Evolutionary conservation across 352 stramenopile genomes (phyloP), one percentile per base, ranked within the genome.

Genomic region (Globisporangium abappressorium): DNA sequence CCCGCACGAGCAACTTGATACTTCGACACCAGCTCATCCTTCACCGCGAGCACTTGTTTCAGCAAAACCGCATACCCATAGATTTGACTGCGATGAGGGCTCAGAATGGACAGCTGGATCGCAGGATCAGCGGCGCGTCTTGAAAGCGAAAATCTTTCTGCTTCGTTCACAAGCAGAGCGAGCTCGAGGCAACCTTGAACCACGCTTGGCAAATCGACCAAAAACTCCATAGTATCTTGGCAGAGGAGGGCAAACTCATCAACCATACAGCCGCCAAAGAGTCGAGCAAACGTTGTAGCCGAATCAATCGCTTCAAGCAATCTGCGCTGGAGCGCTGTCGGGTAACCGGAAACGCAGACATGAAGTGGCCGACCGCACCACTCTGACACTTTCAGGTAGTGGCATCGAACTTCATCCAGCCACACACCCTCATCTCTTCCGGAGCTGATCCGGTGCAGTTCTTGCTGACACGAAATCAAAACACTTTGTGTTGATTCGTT

Each of bases 151-250:
- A 18, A 33, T 12, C 28, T 18, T 28, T 63, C 59, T 18, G 36
- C 51, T 34, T 66, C 53, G 59, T 71, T 64, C 28, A 71, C 59
- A 26, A 71, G 59, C 59, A 71, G 14, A 22, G 59, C 58, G 41
- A 71, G 58, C 41, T 71, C 59, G 8, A 24, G 53, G 34, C 66
- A 67, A 11, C 8, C 5, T 41, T 56, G 38, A 6, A 71, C 38
- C 5, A 63, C 59, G 4, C 57, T 41, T 15, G 41, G 20, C 20
- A 15, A 47, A 11, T 24, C 11, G 12, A 6, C 2, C 24, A 66
- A 24, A 14, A 63, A 9, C 22, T 30, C 22, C 28, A 71, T 12
- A 12, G 51, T 33, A 14, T 28, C 22, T 9, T 36, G 18, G 7
- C 20, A 28, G 14, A 58, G 28, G 12, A 28, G 33, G 0, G 18